These are phyloP conservation scores for Prunus campanulata DNA, from an alignment of 306 rosid genomes.

Conservation along the genomic window DNA sequence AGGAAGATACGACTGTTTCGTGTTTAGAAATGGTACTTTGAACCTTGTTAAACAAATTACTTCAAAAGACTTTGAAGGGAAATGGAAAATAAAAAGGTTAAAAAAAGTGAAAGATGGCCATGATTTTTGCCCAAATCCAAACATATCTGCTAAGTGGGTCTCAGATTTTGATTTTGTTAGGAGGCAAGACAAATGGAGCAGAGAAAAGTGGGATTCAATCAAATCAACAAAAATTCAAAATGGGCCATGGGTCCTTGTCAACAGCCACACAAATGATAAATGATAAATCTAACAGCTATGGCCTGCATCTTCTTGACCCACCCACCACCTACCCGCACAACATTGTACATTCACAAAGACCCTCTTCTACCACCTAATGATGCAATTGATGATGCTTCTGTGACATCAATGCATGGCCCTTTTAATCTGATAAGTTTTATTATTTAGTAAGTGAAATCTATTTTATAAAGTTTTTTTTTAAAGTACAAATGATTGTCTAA, in stretches of 20 bases:
- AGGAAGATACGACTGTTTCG: background rate
- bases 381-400: conserved; percentile 32
- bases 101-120: conserved; percentile 21
- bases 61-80: background rate
- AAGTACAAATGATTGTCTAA: too few species aligned
- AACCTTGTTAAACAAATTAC: background rate
- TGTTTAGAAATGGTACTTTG: background rate
- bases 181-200: conserved; percentile 27
- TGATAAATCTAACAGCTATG: background rate
- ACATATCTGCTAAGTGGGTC: conserved; percentile 38
- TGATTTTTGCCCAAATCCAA: conserved; percentile 40
- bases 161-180: conserved; percentile 38
- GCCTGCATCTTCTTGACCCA: background rate
- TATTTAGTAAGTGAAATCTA: too few species aligned
- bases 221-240: conserved; percentile 14
- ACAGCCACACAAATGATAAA: conserved; percentile 11
- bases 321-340: conserved; percentile 10
- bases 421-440: too few species aligned
- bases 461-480: too few species aligned
- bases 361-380: conserved; percentile 1
- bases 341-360: background rate
- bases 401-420: conserved; percentile 35
- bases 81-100: background rate
- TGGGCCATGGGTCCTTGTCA: conserved; percentile 11
- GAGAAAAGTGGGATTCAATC: conserved; percentile 19